Evolutionary conservation across 176 grass and related monocot genomes (phyloP).

Genomic region (Zoysia japonica): DNA sequence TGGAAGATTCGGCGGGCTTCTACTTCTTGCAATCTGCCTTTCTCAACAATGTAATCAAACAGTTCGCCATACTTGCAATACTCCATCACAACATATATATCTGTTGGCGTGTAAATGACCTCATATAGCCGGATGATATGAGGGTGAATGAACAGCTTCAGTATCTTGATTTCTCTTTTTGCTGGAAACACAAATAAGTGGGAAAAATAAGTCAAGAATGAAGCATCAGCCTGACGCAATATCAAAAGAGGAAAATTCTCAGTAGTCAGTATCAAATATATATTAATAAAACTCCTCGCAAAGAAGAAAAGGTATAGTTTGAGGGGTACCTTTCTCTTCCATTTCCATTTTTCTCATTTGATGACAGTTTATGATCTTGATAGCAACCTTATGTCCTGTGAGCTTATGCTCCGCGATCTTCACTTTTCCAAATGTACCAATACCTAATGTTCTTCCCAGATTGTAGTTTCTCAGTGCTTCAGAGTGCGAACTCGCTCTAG

Average conservation of each 20-base stretch:
- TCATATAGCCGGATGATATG: constrained; percentile 96
- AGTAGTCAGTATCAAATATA: constrained; percentile 12
- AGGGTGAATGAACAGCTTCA: constrained; percentile 89
- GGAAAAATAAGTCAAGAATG: constrained; percentile 2
- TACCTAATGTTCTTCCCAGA: constrained; percentile 84
- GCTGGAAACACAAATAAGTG: constrained; percentile 51
- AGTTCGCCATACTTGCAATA: constrained; percentile 89
- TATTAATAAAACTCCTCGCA: neutral
- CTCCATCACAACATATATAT: constrained; percentile 95
- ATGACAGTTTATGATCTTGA: constrained; percentile 82
- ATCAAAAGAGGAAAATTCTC: constrained; percentile 23
- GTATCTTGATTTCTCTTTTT: constrained; percentile 93
- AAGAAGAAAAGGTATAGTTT: neutral
- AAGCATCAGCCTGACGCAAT: constrained; percentile 21
- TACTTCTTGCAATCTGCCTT: constrained; percentile 78
- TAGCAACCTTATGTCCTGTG: constrained; percentile 81
- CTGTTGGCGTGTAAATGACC: constrained; percentile 78
- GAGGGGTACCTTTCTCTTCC: constrained; percentile 81
- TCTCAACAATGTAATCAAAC: constrained; percentile 95
- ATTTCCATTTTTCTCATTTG: constrained; percentile 87
- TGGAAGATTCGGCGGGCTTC: constrained; percentile 91
- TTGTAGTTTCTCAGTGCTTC: constrained; percentile 79
- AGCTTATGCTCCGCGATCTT: constrained; percentile 91
- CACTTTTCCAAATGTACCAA: constrained; percentile 91
- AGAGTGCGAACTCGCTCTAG: constrained; percentile 51